phyloP scores from a whole-genome alignment of 2,329 filamentous ascomycete genomes.

The Botrytis medusae region DNA sequence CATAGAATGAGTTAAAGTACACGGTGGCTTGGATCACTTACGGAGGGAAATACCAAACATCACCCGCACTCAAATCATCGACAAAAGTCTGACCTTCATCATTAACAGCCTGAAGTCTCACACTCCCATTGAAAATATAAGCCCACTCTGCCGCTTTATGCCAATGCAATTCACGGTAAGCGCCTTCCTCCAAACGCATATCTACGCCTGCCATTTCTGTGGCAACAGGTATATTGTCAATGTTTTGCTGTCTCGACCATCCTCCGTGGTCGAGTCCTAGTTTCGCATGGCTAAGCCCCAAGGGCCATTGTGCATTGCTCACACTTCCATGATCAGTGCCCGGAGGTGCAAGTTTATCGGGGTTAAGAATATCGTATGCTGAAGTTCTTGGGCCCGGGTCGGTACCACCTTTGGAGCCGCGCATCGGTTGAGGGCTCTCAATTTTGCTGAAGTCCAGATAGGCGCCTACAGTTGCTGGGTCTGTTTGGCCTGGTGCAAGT shows the following conservation, averaged over 20 bases:
- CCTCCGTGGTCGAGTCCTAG: slow-evolving; percentile 66
- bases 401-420: slow-evolving; percentile 50
- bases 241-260: slow-evolving; percentile 73
- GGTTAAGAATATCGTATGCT: slow-evolving; percentile 66
- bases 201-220: slow-evolving; percentile 75
- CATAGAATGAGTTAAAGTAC: neutral
- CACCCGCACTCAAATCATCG: slow-evolving; percentile 73
- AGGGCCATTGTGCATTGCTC: slow-evolving; percentile 72
- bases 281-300: slow-evolving; percentile 30
- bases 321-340: slow-evolving; percentile 71
- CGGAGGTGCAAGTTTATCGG: slow-evolving; percentile 69
- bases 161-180: slow-evolving; percentile 77
- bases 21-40: slow-evolving; percentile 40
- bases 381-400: slow-evolving; percentile 65
- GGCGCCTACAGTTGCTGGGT: slow-evolving; percentile 50
- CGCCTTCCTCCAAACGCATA: slow-evolving; percentile 72
- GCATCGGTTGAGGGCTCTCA: slow-evolving; percentile 55
- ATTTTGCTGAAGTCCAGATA: slow-evolving; percentile 55
- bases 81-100: slow-evolving; percentile 75
- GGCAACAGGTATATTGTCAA: slow-evolving; percentile 62
- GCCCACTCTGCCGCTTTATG: slow-evolving; percentile 80
- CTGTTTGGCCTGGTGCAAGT: slow-evolving; percentile 52
- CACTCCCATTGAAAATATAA: slow-evolving; percentile 68
- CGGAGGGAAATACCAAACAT: slow-evolving; percentile 78
- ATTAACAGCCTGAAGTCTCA: slow-evolving; percentile 71